A percentile compares a stretch with the other conserved stretches of the same genome.
Evolutionary conservation across 2,329 filamentous ascomycete genomes (phyloP).

Genomic region (Thermoascus crustaceus): DNA sequence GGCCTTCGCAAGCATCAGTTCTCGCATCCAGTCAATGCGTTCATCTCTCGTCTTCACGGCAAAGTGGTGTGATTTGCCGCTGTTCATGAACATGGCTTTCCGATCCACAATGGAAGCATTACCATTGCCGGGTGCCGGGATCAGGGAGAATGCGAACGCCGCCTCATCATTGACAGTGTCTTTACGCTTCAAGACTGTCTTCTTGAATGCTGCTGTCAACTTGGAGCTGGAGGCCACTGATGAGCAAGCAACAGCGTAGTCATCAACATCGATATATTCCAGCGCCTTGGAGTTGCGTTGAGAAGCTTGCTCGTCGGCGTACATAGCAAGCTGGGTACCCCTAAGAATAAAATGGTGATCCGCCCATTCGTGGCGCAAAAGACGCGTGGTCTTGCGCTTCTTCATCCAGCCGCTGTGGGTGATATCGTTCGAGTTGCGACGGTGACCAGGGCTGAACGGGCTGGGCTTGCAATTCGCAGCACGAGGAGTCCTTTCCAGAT

Average conservation of each 20-base stretch:
- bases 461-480: conserved; percentile 12
- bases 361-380: conserved; percentile 89
- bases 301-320: conserved; percentile 19
- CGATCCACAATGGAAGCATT: conserved; percentile 43
- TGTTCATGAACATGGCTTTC: conserved; percentile 33
- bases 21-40: conserved; percentile 75
- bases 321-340: conserved; percentile 53
- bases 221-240: conserved; percentile 68
- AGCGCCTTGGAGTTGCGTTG: conserved; percentile 18
- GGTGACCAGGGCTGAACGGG: conserved; percentile 11
- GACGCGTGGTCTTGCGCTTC: conserved; percentile 81
- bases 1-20: conserved; percentile 40
- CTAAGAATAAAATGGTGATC: conserved; percentile 84
- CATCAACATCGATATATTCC: conserved; percentile 31
- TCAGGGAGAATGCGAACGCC: conserved; percentile 35
- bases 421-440: conserved; percentile 35
- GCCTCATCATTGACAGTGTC: conserved; percentile 20
- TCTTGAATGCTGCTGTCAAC: conserved; percentile 75
- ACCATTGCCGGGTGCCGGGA: conserved; percentile 36
- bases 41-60: conserved; percentile 80
- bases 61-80: conserved; percentile 85
- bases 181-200: conserved; percentile 41
- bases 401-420: conserved; percentile 83
- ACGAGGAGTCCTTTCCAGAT: conserved; percentile 16
- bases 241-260: conserved; percentile 52